These are phyloP conservation scores for Eucalyptus viminalis DNA, from an alignment of 345 rosid genomes.

Conservation along the genomic window DNA sequence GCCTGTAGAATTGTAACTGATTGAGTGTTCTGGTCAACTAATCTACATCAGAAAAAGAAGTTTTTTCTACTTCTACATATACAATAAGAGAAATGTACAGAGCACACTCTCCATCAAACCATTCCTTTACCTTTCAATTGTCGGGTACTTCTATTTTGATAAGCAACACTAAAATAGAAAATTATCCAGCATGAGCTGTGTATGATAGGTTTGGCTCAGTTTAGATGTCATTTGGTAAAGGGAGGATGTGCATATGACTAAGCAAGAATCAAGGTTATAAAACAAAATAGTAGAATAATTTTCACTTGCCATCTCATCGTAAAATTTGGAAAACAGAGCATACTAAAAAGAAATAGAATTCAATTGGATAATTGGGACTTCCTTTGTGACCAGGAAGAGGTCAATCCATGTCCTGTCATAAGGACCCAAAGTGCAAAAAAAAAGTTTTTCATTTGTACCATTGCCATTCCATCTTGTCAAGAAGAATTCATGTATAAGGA, in stretches of 20 bases:
- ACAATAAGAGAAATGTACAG: background rate
- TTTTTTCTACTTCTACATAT: background rate
- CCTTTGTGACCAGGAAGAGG: background rate
- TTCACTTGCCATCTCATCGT: background rate
- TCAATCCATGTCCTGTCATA: background rate
- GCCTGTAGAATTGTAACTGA: conserved; percentile 25
- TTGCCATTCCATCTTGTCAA: background rate
- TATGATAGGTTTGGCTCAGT: background rate
- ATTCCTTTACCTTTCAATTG: background rate
- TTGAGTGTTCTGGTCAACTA: background rate
- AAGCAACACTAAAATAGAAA: background rate
- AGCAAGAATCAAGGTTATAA: background rate
- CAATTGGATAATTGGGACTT: background rate
- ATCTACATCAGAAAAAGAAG: background rate
- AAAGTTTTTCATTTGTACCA: background rate
- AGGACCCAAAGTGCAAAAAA: background rate
- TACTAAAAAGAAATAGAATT: background rate
- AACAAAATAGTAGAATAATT: background rate
- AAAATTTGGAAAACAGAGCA: background rate
- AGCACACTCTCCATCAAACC: background rate
- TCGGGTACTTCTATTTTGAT: background rate
- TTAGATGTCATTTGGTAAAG: background rate
- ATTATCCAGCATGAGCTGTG: background rate
- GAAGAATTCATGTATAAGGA: background rate
- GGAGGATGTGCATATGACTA: background rate